These are phyloP conservation scores for Solanum appendiculatum DNA, from an alignment of 257 asterid species.

Conservation along the genomic window DNA sequence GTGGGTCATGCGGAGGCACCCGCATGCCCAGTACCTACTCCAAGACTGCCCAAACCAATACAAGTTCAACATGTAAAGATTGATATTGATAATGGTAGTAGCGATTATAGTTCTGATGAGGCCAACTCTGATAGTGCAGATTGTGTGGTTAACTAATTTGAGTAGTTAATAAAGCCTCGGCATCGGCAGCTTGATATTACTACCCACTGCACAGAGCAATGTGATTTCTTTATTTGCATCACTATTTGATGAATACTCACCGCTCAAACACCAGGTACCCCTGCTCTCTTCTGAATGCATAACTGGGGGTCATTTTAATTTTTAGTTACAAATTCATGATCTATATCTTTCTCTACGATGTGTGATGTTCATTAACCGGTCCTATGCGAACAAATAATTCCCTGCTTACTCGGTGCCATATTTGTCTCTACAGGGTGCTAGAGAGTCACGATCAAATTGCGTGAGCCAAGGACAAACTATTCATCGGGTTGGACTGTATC, in stretches of 20 bases:
- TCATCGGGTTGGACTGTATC: background rate
- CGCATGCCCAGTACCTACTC: too few species aligned
- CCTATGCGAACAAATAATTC: background rate
- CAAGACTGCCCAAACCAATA: conserved; percentile 58
- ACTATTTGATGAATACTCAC: background rate
- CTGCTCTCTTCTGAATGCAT: background rate
- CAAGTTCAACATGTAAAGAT: conserved; percentile 91
- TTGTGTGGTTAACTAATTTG: conserved; percentile 4
- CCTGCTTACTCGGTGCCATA: background rate
- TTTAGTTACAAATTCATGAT: background rate
- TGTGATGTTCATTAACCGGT: background rate
- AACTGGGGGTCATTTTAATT: background rate
- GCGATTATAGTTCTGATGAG: conserved; percentile 61
- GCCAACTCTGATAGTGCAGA: conserved; percentile 71
- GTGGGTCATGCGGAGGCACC: too few species aligned
- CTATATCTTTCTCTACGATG: background rate
- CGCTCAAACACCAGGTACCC: conserved; percentile 6
- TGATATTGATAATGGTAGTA: conserved; percentile 71
- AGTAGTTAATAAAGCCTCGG: conserved; percentile 53
- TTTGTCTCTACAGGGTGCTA: background rate
- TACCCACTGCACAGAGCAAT: conserved; percentile 6
- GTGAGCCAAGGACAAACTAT: background rate
- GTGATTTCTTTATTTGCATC: background rate
- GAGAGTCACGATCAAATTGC: background rate
- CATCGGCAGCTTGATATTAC: conserved; percentile 72